phyloP scores from a whole-genome alignment of 805 yeast genomes.

The Starmerella sp. region DNA sequence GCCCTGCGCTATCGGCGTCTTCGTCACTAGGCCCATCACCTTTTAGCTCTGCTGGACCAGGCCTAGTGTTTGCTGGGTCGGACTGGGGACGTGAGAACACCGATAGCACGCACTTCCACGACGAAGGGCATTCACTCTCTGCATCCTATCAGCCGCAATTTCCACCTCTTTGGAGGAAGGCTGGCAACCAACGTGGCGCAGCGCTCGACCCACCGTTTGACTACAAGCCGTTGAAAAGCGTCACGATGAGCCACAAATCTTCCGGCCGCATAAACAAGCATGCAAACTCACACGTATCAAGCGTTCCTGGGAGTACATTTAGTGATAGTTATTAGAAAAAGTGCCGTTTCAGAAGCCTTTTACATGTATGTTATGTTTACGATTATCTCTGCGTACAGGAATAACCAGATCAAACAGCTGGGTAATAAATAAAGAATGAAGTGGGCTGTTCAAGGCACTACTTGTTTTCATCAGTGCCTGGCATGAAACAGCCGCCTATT shows the following conservation, averaged over 20 bases:
- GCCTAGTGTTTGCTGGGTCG: background rate
- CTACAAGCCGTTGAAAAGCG: background rate
- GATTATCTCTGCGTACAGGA: too few species aligned
- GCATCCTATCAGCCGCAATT: background rate
- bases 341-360: background rate
- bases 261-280: background rate
- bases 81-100: background rate
- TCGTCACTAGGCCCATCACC: background rate
- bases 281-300: background rate
- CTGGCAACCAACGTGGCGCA: too few species aligned
- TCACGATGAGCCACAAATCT: background rate
- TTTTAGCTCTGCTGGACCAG: background rate
- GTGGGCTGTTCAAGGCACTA: background rate
- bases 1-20: conserved; percentile 9
- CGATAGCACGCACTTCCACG: background rate
- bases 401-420: too few species aligned
- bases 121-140: background rate
- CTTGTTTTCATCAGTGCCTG: background rate
- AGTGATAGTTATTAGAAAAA: background rate
- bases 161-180: background rate
- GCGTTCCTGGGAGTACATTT: background rate
- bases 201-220: background rate
- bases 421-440: background rate
- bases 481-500: background rate
- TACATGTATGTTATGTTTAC: too few species aligned